These are phyloP conservation scores for Spatholobus suberectus DNA, from an alignment of 306 rosid species.

Conservation along the genomic window DNA sequence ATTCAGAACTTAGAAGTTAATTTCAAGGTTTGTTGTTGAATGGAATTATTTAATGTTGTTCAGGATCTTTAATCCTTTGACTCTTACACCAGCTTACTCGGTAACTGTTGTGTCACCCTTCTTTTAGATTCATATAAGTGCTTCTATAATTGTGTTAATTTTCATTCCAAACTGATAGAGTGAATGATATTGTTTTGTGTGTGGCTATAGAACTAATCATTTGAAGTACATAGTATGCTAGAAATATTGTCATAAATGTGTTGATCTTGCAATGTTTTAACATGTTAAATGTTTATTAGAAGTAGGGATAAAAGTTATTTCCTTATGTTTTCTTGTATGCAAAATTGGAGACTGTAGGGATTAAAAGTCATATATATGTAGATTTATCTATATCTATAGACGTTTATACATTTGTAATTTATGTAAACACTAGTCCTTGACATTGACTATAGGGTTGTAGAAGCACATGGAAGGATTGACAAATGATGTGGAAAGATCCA, in stretches of 20 bases:
- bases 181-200: background rate
- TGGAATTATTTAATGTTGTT: constrained; percentile 25
- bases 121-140: no score
- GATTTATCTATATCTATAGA: background rate
- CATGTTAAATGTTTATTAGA: constrained; percentile 4
- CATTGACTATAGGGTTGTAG: constrained; percentile 65
- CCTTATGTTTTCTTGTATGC: background rate
- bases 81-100: no score
- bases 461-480: no score
- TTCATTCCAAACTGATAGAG: constrained; percentile 25
- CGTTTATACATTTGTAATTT: background rate
- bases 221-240: background rate
- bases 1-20: constrained; percentile 74
- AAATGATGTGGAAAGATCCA: no score
- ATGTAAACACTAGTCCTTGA: constrained; percentile 21
- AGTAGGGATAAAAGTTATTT: no score
- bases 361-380: background rate
- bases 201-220: background rate
- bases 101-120: no score
- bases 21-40: constrained; percentile 71
- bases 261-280: constrained; percentile 3
- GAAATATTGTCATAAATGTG: background rate
- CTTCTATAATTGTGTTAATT: constrained; percentile 20
- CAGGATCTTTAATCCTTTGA: no score
- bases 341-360: background rate